Evolutionary conservation across 768 basidiomycete species (phyloP).

Genomic region (Trametes cinnabarina): DNA sequence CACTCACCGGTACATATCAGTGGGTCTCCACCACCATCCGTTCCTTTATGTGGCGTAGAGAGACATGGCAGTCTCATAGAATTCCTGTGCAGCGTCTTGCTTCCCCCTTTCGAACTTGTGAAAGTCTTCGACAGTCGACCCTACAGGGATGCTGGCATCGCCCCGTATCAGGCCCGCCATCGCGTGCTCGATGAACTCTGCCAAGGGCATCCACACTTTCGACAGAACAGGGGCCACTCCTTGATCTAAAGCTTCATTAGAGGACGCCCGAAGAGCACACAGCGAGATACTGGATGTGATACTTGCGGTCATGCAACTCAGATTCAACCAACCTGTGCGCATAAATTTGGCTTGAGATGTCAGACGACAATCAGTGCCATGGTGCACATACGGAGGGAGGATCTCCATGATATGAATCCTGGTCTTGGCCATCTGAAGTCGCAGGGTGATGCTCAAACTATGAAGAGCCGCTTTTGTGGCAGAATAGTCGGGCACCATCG

Average conservation of each 20-base stretch:
- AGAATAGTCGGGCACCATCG: constrained; percentile 47
- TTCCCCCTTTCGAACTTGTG: constrained; percentile 33
- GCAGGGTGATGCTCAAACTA: constrained; percentile 48
- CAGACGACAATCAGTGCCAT: not conserved
- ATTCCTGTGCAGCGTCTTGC: constrained; percentile 18
- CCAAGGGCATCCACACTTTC: constrained; percentile 55
- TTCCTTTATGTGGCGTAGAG: too few relatives aligned
- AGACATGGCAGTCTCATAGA: constrained; percentile 15
- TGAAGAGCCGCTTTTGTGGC: constrained; percentile 60
- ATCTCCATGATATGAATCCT: constrained; percentile 56
- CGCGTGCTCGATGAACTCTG: constrained; percentile 41
- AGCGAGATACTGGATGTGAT: too few relatives aligned
- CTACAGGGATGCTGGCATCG: constrained; percentile 31
- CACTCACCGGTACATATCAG: too few relatives aligned
- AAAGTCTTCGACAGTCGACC: constrained; percentile 17
- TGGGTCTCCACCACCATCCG: too few relatives aligned
- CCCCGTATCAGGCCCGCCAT: constrained; percentile 40
- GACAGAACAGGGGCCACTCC: constrained; percentile 47
- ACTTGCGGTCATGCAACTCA: constrained; percentile 57
- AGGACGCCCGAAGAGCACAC: too few relatives aligned
- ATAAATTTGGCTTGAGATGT: too few relatives aligned
- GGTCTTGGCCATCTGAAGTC: constrained; percentile 45
- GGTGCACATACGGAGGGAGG: constrained; percentile 54
- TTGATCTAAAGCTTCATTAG: constrained; percentile 38
- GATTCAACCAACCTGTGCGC: constrained; percentile 54